phyloP scores from a whole-genome alignment of 495 filamentous ascomycete species.

The Annulohypoxylon moriforme region DNA sequence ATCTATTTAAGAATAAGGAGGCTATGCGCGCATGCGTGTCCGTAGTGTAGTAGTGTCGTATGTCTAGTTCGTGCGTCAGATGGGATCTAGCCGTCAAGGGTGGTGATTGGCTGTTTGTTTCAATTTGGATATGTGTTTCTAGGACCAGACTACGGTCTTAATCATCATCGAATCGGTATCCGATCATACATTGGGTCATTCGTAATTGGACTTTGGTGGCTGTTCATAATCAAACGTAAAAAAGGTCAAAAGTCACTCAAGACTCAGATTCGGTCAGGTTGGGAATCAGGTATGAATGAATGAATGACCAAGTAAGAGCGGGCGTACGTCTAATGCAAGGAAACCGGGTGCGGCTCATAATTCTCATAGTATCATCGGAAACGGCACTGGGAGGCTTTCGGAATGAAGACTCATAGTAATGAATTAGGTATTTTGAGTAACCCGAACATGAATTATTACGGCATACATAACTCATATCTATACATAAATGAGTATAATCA shows the following conservation, averaged over 20 bases:
- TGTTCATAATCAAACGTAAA: background rate
- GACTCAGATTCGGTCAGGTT: background rate
- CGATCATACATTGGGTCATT: background rate
- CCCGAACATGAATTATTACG: background rate
- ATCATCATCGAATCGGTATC: background rate
- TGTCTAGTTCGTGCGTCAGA: constrained; percentile 10
- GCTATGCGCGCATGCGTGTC: constrained; percentile 3
- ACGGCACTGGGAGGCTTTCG: constrained; percentile 16
- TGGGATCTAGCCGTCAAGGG: constrained; percentile 2
- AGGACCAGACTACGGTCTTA: background rate
- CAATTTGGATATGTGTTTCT: background rate
- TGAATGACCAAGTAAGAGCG: background rate
- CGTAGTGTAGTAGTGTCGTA: constrained; percentile 2
- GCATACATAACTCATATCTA: background rate
- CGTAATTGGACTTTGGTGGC: background rate
- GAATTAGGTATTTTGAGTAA: constrained; percentile 3
- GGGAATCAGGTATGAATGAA: background rate
- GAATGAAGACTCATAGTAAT: constrained; percentile 34
- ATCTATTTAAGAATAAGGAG: background rate
- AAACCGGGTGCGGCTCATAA: constrained; percentile 34
- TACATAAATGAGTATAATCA: background rate
- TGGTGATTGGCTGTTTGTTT: background rate
- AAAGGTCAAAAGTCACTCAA: no score
- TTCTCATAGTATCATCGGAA: constrained; percentile 16
- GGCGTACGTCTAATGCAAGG: background rate